A percentile compares a stretch with the other conserved stretches of the same genome.
Conservation (phyloP, 129 eudicot genomes). For the Pittosporum tobira region DNA sequence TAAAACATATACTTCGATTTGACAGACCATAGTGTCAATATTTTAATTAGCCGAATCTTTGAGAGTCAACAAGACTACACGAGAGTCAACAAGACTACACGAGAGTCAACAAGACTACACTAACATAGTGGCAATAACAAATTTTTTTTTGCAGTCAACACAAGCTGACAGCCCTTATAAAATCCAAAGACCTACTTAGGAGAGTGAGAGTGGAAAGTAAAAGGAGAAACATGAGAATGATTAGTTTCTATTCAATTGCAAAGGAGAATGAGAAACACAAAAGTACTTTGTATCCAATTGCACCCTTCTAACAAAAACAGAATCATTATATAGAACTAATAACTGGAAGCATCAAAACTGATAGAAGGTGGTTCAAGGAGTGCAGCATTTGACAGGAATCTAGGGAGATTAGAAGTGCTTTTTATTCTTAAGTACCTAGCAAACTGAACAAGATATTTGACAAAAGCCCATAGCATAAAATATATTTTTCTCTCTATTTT, state of each 20-base stretch:
- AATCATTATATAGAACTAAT: not conserved
- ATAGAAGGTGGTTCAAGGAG: not conserved
- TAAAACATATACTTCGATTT: not conserved
- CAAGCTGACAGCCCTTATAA: not conserved
- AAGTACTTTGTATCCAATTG: not conserved
- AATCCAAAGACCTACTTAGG: not conserved
- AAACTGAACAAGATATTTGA: too few species aligned
- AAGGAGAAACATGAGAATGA: not conserved
- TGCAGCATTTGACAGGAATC: not conserved
- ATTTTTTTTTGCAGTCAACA: not conserved
- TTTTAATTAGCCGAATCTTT: too few species aligned
- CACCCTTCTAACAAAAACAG: not conserved
- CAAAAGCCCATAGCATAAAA: too few species aligned
- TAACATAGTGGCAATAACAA: not conserved
- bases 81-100: too few species aligned
- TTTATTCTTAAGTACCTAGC: too few species aligned
- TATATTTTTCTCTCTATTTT: too few species aligned
- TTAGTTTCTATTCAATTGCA: not conserved
- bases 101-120: not conserved
- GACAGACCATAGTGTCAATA: not conserved
- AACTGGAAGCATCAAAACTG: not conserved
- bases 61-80: too few species aligned
- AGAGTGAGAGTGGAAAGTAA: not conserved
- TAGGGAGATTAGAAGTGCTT: too few species aligned
- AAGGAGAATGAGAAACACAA: not conserved